Evolutionary conservation across 495 filamentous ascomycete species (phyloP), one percentile per base, ranked within the genome.

Genomic region (Talaromyces borbonicus): DNA sequence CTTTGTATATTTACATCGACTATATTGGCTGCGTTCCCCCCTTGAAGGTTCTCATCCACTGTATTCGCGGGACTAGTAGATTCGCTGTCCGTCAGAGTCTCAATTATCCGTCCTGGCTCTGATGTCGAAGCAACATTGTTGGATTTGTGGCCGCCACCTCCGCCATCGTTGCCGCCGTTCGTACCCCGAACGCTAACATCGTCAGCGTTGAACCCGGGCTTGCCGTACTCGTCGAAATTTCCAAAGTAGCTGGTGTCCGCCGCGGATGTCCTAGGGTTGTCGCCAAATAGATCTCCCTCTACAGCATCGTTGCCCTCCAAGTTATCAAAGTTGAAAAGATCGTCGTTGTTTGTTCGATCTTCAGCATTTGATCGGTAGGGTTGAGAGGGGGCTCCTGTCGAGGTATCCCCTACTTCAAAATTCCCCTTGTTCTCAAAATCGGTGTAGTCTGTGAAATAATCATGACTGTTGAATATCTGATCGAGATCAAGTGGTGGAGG

Each of bases 381-480:
- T 1, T 48, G 43, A 19, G 48, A 39, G 40, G 53, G 49, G 9
- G 37, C 40, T 3, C 44, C 24, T 1, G 25, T 41, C 8, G 59
- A 49, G 5, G 49, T 27, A 40, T 62, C 52, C 14, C 48, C 49
- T 43, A 53, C 51, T 32, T 61, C 52, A 11, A 64, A 41, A 11
- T 53, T 56, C 19, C 55, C 54, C 25, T 57, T 54, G 36, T 62
- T 60, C 29, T 63, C 36, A 9, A 62, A 24, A 23, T 68, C 61
- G 9, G 39, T 56, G 51, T 67, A 35, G 53, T 71, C 68, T 30
- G 67, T 69, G 52, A 74, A 73, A 51, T 83, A 87, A 20, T 80
- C 80, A 27, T 60, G 71, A 25, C 68, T 66, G 53, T 84, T 79
- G 50, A 87, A 75, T 52, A 79, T 84, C 50, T 83, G 73, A 55